phyloP scores from a whole-genome alignment of 108 stramenopile species.

The Stephanodiscus minutulus region DNA sequence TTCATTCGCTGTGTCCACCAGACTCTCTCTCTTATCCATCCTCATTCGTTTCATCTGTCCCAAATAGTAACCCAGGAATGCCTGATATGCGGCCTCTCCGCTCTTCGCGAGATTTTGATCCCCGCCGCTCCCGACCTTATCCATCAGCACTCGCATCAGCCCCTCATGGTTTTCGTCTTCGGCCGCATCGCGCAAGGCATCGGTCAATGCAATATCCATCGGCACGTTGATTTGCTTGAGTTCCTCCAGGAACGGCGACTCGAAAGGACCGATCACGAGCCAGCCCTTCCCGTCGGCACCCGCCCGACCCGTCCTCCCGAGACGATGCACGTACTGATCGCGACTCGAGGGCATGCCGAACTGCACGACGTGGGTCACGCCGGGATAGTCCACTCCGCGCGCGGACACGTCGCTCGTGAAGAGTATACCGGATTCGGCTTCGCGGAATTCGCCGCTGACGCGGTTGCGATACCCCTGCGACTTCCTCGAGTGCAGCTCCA shows the following conservation, averaged over 20 bases:
- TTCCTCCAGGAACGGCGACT: slow-evolving; percentile 31
- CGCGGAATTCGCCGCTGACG: slow-evolving; percentile 66
- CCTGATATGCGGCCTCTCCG: slow-evolving; percentile 46
- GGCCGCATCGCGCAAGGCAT: slow-evolving; percentile 1
- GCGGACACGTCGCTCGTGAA: slow-evolving; percentile 93
- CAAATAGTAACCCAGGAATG: slow-evolving; percentile 79
- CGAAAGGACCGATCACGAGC: slow-evolving; percentile 66
- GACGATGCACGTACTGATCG: slow-evolving; percentile 95
- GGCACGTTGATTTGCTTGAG: slow-evolving; percentile 36
- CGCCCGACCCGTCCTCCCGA: slow-evolving; percentile 94
- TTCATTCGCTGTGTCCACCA: slow-evolving; percentile 56
- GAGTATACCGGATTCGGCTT: slow-evolving; percentile 52
- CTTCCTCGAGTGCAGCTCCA: slow-evolving; percentile 90
- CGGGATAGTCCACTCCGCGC: slow-evolving; percentile 90
- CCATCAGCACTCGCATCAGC: slow-evolving; percentile 14
- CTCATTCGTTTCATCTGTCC: slow-evolving; percentile 44
- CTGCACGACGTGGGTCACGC: slow-evolving; percentile 66
- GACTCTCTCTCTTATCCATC: slow-evolving; percentile 37
- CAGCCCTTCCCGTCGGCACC: slow-evolving; percentile 74
- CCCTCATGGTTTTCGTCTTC: slow-evolving; percentile 19
- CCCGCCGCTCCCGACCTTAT: slow-evolving; percentile 17
- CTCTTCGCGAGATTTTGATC: slow-evolving; percentile 24
- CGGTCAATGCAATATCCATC: slow-evolving; percentile 21
- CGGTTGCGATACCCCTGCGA: slow-evolving; percentile 77
- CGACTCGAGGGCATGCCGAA: slow-evolving; percentile 72